These are phyloP conservation scores for Malus sieversii DNA, from an alignment of 306 rosid genomes.

Conservation along the genomic window DNA sequence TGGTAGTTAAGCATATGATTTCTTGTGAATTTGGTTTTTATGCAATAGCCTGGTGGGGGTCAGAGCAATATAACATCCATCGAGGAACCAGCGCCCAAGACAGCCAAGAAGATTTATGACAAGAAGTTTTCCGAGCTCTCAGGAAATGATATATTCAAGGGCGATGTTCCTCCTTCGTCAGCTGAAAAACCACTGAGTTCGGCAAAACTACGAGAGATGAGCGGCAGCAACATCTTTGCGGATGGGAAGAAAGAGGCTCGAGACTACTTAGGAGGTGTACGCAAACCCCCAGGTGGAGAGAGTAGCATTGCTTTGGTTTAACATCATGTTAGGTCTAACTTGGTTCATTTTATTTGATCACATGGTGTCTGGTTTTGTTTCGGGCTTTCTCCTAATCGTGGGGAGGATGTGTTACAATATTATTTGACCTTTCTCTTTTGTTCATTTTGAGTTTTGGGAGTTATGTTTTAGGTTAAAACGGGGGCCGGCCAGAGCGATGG, in stretches of 20 bases:
- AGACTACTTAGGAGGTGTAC: slow-evolving; percentile 86
- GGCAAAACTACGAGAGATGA: slow-evolving; percentile 87
- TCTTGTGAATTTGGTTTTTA: slow-evolving; percentile 16
- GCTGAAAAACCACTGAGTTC: slow-evolving; percentile 70
- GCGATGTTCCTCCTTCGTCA: slow-evolving; percentile 61
- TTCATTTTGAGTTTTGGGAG: slow-evolving; percentile 60
- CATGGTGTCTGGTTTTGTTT: slow-evolving; percentile 49
- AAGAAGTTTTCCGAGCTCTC: slow-evolving; percentile 75
- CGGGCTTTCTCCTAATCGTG: slow-evolving; percentile 33
- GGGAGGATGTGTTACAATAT: slow-evolving; percentile 50
- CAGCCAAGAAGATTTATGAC: slow-evolving; percentile 77
- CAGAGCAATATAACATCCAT: slow-evolving; percentile 22
- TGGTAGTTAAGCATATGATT: not conserved
- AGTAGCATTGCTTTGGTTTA: slow-evolving; percentile 97
- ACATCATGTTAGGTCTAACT: slow-evolving; percentile 64
- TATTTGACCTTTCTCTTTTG: slow-evolving; percentile 44
- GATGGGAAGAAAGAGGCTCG: slow-evolving; percentile 90
- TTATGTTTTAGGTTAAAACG: slow-evolving; percentile 64
- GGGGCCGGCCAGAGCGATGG: slow-evolving; percentile 40
- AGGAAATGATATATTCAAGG: slow-evolving; percentile 81
- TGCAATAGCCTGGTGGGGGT: slow-evolving; percentile 37
- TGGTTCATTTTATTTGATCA: slow-evolving; percentile 16
- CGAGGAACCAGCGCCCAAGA: slow-evolving; percentile 55
- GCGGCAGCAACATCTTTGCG: slow-evolving; percentile 91
- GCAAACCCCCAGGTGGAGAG: slow-evolving; percentile 99